Percentiles rank a stretch among this genome's conserved stretches.
Conservation (phyloP, 176 grass and related monocot genomes). For the Eremochloa ophiuroides region DNA sequence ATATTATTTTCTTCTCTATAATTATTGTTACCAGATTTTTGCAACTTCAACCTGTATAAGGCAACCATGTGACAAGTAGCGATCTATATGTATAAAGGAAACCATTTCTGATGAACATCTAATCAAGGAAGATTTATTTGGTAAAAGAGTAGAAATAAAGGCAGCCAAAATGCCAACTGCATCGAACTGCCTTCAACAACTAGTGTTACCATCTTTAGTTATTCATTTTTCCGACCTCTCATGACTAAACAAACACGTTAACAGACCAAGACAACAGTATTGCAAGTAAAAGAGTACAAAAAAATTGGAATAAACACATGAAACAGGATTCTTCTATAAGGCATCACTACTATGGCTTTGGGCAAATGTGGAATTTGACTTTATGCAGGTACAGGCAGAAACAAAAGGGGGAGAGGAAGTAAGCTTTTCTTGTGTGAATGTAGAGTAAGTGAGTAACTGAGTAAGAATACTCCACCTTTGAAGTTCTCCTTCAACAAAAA, state of each 20-base stretch:
- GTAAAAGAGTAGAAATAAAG: not conserved
- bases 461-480: conserved; percentile 57
- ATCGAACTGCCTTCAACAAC: not conserved
- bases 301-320: not conserved
- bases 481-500: conserved; percentile 96
- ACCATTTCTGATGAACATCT: not conserved
- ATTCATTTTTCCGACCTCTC: not conserved
- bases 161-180: not conserved
- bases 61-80: not conserved
- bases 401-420: not conserved
- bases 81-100: not conserved
- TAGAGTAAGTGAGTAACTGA: not conserved
- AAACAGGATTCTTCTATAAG: not conserved
- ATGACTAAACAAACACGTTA: conserved; percentile 1
- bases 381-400: conserved; percentile 2
- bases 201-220: not conserved
- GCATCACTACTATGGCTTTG: not conserved
- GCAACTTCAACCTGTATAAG: not conserved
- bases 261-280: not conserved
- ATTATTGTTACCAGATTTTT: not conserved
- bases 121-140: not conserved
- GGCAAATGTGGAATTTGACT: not conserved
- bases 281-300: not conserved
- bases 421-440: not conserved
- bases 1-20: not conserved